Percentiles rank a stretch among this genome's conserved stretches.
Evolutionary conservation across 805 yeast species (phyloP).

Genomic region (Yarrowia osloensis): DNA sequence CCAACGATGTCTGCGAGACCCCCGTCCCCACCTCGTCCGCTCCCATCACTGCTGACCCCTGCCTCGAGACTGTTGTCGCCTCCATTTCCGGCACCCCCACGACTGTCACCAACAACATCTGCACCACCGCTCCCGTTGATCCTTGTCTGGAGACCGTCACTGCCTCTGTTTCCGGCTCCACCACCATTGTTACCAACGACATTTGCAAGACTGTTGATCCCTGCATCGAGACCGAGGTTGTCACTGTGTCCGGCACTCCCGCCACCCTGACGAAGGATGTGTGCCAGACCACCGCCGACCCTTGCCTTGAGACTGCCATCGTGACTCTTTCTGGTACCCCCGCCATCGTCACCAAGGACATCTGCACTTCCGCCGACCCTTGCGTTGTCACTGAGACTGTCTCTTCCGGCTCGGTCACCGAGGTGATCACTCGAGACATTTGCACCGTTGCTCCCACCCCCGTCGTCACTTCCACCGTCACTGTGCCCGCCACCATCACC

Average conservation of each 20-base stretch:
- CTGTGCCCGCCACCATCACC: conserved; percentile 5
- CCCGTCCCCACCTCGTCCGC: neutral
- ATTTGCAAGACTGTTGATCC: neutral
- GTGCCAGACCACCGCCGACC: conserved; percentile 10
- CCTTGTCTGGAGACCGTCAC: conserved; percentile 8
- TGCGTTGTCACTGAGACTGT: neutral
- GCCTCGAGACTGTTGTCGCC: neutral
- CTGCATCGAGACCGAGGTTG: neutral
- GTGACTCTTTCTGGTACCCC: neutral
- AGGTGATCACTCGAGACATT: neutral
- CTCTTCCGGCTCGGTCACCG: neutral
- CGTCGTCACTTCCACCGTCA: neutral
- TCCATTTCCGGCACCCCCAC: conserved; percentile 3
- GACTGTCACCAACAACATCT: neutral
- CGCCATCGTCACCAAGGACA: neutral
- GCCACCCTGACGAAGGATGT: conserved; percentile 2
- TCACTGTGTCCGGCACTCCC: conserved; percentile 4
- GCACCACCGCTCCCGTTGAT: neutral
- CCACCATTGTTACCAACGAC: conserved; percentile 7
- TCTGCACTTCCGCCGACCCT: neutral
- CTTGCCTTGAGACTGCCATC: neutral
- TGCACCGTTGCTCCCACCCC: neutral
- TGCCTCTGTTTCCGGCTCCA: conserved; percentile 7
- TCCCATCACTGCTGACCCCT: conserved; percentile 1
- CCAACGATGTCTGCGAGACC: neutral